Conservation (phyloP, 805 yeast genomes). For the Spathaspora girioi region DNA sequence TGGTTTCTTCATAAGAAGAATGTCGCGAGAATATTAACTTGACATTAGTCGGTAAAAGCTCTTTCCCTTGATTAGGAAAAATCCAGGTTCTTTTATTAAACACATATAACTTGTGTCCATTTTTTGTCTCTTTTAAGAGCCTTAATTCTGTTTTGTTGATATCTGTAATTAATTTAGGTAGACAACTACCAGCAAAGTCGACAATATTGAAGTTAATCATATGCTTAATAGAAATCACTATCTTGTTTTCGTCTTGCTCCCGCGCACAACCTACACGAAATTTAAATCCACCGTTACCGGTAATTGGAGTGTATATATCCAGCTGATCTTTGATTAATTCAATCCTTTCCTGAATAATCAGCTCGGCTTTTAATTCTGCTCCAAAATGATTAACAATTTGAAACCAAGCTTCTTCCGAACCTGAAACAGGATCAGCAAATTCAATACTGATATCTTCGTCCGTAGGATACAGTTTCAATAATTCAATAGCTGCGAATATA, state of each 20-base stretch:
- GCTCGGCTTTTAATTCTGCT: constrained; percentile 12
- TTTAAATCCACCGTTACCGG: neutral
- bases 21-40: constrained; percentile 43
- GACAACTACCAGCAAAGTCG: constrained; percentile 26
- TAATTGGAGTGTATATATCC: neutral
- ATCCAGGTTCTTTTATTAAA: constrained; percentile 27
- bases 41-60: constrained; percentile 32
- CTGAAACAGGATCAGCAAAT: constrained; percentile 39
- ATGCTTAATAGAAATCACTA: constrained; percentile 28
- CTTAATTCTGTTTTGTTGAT: constrained; percentile 5
- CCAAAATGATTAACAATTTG: constrained; percentile 23
- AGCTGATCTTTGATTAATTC: neutral
- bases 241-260: neutral
- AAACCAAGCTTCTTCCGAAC: constrained; percentile 55
- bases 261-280: neutral
- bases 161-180: constrained; percentile 19
- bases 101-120: constrained; percentile 18
- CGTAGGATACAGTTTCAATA: constrained; percentile 41
- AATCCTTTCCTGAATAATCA: constrained; percentile 5
- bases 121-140: constrained; percentile 13
- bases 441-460: constrained; percentile 36
- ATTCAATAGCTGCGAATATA: constrained; percentile 23
- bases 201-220: constrained; percentile 34
- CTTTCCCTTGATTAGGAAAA: constrained; percentile 19
- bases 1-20: constrained; percentile 42